Evolutionary conservation across 164 flowering plant species (phyloP).

Genomic region (Dillenia turbinata): DNA sequence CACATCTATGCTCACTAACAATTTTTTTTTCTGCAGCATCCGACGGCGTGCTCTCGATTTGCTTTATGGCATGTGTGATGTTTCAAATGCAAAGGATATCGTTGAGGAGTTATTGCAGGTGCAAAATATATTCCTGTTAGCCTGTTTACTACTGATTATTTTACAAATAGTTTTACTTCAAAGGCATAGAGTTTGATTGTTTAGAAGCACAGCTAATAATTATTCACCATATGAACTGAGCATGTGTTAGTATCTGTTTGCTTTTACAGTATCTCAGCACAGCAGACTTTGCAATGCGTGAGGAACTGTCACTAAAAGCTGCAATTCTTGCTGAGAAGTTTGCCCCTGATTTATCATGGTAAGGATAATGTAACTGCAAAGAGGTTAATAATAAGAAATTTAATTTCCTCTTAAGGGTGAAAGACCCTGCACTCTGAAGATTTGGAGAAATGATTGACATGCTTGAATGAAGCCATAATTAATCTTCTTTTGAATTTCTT

Average conservation of each 20-base stretch:
- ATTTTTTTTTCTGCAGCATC: slow-evolving; percentile 48
- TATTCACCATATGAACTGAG: no score
- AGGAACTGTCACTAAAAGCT: slow-evolving; percentile 94
- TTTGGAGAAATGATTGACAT: no score
- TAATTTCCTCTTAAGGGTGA: no score
- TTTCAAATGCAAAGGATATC: slow-evolving; percentile 97
- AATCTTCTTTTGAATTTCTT: no score
- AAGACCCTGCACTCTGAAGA: no score
- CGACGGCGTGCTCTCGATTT: slow-evolving; percentile 98
- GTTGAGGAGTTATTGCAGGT: slow-evolving; percentile 99
- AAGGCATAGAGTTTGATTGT: no score
- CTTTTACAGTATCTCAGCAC: slow-evolving; percentile 83
- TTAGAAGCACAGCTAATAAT: no score
- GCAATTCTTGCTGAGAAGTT: slow-evolving; percentile 99
- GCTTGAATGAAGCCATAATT: no score
- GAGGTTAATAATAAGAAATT: no score
- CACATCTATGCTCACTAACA: neutral
- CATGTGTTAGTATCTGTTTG: no score
- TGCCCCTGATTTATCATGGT: slow-evolving; percentile 99
- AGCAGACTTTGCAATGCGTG: slow-evolving; percentile 98
- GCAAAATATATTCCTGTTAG: neutral
- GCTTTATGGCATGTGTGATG: slow-evolving; percentile 99
- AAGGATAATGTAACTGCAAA: slow-evolving; percentile 5
- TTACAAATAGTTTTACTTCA: no score
- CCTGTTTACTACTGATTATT: no score